Percentiles rank a stretch among this genome's conserved stretches.
phyloP scores from a whole-genome alignment of 352 stramenopile species.

The Poterioochromonas sp. region DNA sequence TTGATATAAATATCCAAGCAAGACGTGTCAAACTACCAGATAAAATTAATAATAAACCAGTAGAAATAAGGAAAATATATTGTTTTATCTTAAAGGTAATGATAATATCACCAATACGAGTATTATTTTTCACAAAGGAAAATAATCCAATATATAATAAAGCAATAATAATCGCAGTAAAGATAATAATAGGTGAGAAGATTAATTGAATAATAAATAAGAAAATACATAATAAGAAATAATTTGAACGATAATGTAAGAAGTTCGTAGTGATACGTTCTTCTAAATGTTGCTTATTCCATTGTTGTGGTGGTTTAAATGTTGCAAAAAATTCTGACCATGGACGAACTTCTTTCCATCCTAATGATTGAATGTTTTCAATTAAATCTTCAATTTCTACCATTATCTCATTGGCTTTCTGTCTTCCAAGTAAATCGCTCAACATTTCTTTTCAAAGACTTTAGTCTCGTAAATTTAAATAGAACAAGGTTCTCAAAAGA shows the following conservation, averaged over 20 bases:
- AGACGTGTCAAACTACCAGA: not conserved
- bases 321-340: conserved; percentile 29
- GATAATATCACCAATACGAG: not conserved
- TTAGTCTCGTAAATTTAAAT: no score
- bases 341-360: conserved; percentile 14
- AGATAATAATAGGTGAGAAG: not conserved
- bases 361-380: not conserved
- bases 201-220: conserved; percentile 9
- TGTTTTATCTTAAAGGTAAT: not conserved
- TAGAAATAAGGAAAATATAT: conserved; percentile 12
- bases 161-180: not conserved
- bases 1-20: not conserved
- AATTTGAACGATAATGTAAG: conserved; percentile 24
- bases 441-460: no score
- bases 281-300: not conserved
- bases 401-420: not conserved
- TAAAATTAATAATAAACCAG: not conserved
- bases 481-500: not conserved
- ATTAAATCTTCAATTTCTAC: not conserved
- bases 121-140: not conserved
- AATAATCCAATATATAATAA: not conserved
- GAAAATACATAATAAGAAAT: not conserved
- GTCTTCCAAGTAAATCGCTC: not conserved
- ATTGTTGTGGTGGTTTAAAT: conserved; percentile 23
- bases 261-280: conserved; percentile 17